These are phyloP conservation scores for Macrolepiota albuminosa DNA, from an alignment of 768 basidiomycete genomes.

Conservation along the genomic window DNA sequence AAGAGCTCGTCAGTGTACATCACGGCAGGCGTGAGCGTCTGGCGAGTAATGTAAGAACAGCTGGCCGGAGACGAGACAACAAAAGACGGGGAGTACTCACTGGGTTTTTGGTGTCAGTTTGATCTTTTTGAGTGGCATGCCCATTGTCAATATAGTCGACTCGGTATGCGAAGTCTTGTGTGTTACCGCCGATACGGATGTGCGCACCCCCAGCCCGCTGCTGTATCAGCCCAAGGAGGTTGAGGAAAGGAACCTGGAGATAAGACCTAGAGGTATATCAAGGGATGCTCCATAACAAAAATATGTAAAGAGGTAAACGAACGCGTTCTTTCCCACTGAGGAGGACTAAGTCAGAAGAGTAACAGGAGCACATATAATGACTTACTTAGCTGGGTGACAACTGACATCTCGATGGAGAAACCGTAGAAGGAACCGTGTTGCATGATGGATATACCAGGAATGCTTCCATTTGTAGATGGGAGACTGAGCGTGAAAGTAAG, in stretches of 20 bases:
- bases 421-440: slow-evolving; percentile 58
- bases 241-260: slow-evolving; percentile 55
- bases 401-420: slow-evolving; percentile 75
- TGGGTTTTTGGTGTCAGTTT: slow-evolving; percentile 23
- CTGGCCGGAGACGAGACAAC: background rate
- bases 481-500: slow-evolving; percentile 42
- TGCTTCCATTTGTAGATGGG: slow-evolving; percentile 25
- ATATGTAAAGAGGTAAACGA: slow-evolving; percentile 11
- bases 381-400: slow-evolving; percentile 61
- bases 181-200: slow-evolving; percentile 62
- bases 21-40: slow-evolving; percentile 65
- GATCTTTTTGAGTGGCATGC: slow-evolving; percentile 40
- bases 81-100: slow-evolving; percentile 15
- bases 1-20: slow-evolving; percentile 63
- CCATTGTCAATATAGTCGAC: slow-evolving; percentile 36
- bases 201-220: slow-evolving; percentile 50
- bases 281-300: background rate
- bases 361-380: slow-evolving; percentile 20
- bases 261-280: slow-evolving; percentile 33
- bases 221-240: slow-evolving; percentile 56
- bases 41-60: background rate
- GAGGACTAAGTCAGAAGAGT: slow-evolving; percentile 1
- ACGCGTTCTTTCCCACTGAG: slow-evolving; percentile 52
- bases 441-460: slow-evolving; percentile 32
- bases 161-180: slow-evolving; percentile 49